A percentile compares a stretch with the other conserved stretches of the same genome.
These are phyloP conservation scores for Aspergillus cavernicola DNA, from an alignment of 495 filamentous ascomycete species.

Conservation along the genomic window DNA sequence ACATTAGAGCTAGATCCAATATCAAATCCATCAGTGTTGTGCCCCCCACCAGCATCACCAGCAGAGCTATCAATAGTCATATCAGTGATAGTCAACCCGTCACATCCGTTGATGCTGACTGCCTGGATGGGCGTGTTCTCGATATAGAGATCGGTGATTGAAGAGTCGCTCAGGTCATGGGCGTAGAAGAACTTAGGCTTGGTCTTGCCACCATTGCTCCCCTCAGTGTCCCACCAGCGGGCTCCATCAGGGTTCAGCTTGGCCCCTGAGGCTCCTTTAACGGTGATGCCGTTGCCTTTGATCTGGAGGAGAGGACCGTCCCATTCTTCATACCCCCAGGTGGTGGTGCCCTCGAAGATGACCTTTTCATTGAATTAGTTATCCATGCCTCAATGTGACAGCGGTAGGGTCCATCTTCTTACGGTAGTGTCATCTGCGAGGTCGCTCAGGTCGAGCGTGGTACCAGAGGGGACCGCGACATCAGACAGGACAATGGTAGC, in stretches of 20 bases:
- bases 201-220: slow-evolving; percentile 46
- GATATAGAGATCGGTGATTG: slow-evolving; percentile 43
- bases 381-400: too few relatives aligned
- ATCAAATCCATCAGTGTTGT: slow-evolving; percentile 70
- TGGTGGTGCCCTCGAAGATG: slow-evolving; percentile 49
- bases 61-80: slow-evolving; percentile 60
- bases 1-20: slow-evolving; percentile 50
- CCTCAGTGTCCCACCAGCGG: slow-evolving; percentile 45
- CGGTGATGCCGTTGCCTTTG: slow-evolving; percentile 44
- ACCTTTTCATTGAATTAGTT: too few relatives aligned
- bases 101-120: slow-evolving; percentile 50
- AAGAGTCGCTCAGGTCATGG: slow-evolving; percentile 35
- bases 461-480: slow-evolving; percentile 50
- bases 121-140: slow-evolving; percentile 62
- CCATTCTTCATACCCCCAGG: slow-evolving; percentile 55
- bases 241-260: slow-evolving; percentile 42
- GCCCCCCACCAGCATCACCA: slow-evolving; percentile 46
- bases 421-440: slow-evolving; percentile 43
- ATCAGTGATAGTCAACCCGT: slow-evolving; percentile 45
- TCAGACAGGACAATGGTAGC: slow-evolving; percentile 46
- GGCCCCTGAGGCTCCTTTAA: slow-evolving; percentile 40
- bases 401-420: too few relatives aligned
- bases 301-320: slow-evolving; percentile 45
- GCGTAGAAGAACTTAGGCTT: slow-evolving; percentile 52
- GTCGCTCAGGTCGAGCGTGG: slow-evolving; percentile 47